A percentile compares a stretch with the other conserved stretches of the same genome.
phyloP scores from a whole-genome alignment of 148 eudicot genomes.

The Hydrangea macrophylla region DNA sequence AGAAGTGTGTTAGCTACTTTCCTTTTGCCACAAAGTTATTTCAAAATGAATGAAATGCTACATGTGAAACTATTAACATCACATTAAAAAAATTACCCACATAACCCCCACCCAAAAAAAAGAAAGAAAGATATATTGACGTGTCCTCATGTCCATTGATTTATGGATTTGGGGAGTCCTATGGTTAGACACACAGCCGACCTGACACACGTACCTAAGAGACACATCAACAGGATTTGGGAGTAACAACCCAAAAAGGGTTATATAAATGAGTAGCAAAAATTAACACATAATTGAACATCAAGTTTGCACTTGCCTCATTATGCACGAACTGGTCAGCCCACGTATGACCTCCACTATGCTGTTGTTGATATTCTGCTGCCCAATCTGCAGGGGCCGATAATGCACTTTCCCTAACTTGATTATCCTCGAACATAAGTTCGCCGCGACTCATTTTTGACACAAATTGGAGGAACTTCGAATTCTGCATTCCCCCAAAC shows the following conservation, averaged over 20 bases:
- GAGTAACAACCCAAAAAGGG: too few species aligned
- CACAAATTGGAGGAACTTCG: slow-evolving; percentile 91
- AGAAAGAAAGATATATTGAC: too few species aligned
- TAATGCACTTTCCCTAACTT: slow-evolving; percentile 54
- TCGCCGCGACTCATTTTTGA: slow-evolving; percentile 99
- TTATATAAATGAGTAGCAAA: background rate
- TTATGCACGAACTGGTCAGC: slow-evolving; percentile 68
- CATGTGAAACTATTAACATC: too few species aligned
- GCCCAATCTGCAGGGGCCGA: slow-evolving; percentile 86
- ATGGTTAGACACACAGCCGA: too few species aligned
- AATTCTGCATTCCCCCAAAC: slow-evolving; percentile 57
- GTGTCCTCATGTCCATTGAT: too few species aligned
- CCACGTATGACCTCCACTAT: slow-evolving; percentile 61
- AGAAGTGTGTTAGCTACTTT: too few species aligned
- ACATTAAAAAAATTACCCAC: too few species aligned
- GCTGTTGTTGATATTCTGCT: slow-evolving; percentile 66
- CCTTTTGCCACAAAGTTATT: too few species aligned
- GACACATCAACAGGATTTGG: too few species aligned
- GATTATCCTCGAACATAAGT: slow-evolving; percentile 79
- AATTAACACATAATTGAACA: background rate
- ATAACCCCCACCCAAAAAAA: background rate
- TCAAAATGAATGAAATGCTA: too few species aligned
- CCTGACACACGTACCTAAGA: too few species aligned
- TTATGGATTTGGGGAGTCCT: too few species aligned
- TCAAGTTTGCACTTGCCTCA: slow-evolving; percentile 47